Evolutionary conservation across 2,329 filamentous ascomycete genomes (phyloP), one percentile per base, ranked within the genome.

Genomic region (Pseudogymnoascus sp.): DNA sequence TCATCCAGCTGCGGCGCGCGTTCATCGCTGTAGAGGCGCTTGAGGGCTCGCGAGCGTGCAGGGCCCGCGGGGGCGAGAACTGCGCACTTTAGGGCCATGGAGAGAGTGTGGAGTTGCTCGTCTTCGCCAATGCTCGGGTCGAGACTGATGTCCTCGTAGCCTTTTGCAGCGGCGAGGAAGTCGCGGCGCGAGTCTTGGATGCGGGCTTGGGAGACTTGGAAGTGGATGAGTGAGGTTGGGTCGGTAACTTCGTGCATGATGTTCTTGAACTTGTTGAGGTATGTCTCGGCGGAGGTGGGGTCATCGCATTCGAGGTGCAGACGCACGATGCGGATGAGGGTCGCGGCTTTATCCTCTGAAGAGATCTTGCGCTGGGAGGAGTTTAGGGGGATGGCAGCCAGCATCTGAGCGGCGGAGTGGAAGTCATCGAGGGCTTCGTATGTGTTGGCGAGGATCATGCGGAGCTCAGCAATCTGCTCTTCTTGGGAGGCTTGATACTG

Each of bases 221-320:
- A 99, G 75, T 93, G 88, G 60, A 97, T 80, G 68, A 86, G 86
- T 55, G 93, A 81, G 65, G 89, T 83, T 39, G 86, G 83, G 73
- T 96, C 86, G 31, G 82, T 77, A 33, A 96, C 86, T 66, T 83
- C 87, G 78, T 90, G 86, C 73, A 96, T 91, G 68, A 97, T 82
- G 72, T 94, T 93, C 78, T 97, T 97, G 75, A 96, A 89, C 75
- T 93, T 92, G 81, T 97, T 97, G 70, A 99, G 82, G 73, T 92
- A 96, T 41, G 83, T 84, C 73, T 95, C 91, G 43, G 94, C 94
- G 37, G 84, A 82, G 1, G 88, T 91, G 7, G 91, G 89, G 76
- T 97, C 92, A 73, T 96, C 93, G 58, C 92, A 91, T 78, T 99
- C 93, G 65, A 99, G 84, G 73, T 94, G 95, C 78, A 95, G 89